These are phyloP conservation scores for Globisporangium splendens DNA, from an alignment of 352 stramenopile species.

Conservation along the genomic window DNA sequence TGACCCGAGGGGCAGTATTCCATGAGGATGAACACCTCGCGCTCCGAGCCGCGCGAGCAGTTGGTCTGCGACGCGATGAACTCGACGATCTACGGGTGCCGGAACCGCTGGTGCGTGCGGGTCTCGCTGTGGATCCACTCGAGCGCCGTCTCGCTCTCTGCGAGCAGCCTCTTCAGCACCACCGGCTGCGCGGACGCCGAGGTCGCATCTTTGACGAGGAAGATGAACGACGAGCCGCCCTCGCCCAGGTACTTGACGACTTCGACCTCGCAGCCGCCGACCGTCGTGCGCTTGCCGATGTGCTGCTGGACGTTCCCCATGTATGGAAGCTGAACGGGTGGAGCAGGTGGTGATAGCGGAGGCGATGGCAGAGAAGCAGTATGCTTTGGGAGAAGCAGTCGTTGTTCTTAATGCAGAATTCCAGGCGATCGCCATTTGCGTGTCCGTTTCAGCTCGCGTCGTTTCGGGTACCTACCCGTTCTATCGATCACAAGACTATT, in stretches of 20 bases:
- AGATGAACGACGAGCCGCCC: conserved; percentile 80
- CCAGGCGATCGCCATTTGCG: too few species aligned
- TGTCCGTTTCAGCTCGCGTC: conserved; percentile 17
- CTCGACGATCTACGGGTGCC: conserved; percentile 64
- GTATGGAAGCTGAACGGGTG: not conserved
- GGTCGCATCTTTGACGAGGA: conserved; percentile 64
- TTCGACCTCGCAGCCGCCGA: conserved; percentile 66
- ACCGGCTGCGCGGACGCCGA: conserved; percentile 31
- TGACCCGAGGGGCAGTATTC: conserved; percentile 94
- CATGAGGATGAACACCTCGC: conserved; percentile 95
- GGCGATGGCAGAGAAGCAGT: too few species aligned
- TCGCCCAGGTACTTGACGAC: conserved; percentile 73
- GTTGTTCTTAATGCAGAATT: too few species aligned
- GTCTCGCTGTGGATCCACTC: conserved; percentile 68
- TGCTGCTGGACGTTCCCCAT: conserved; percentile 83
- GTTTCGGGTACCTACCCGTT: conserved; percentile 17
- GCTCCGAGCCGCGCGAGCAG: conserved; percentile 35
- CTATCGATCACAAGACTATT: not conserved
- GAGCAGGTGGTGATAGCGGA: not conserved
- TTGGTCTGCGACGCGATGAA: conserved; percentile 54
- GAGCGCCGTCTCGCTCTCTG: conserved; percentile 61
- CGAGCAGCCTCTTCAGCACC: conserved; percentile 73
- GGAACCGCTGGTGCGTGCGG: conserved; percentile 68
- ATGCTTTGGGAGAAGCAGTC: not conserved
- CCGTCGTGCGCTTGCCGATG: conserved; percentile 59